phyloP scores from a whole-genome alignment of 306 rosid species.

The Phaseolus lunatus region DNA sequence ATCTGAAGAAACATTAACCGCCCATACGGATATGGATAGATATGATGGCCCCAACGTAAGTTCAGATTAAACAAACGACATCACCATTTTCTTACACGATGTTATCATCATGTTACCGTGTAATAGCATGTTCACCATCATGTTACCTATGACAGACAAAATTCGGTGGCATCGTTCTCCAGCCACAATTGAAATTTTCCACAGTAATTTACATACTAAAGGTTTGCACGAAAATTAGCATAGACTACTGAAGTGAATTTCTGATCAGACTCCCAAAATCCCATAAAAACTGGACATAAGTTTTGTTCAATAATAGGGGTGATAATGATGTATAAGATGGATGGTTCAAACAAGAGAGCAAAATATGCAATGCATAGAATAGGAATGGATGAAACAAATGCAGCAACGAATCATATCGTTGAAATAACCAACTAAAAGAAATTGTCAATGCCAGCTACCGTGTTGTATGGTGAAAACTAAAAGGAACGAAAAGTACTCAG shows the following conservation, averaged over 20 bases:
- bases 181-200: background rate
- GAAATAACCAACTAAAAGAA: conserved; percentile 14
- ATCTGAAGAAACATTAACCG: conserved; percentile 30
- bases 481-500: conserved; percentile 3
- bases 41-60: background rate
- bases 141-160: too few relatives aligned
- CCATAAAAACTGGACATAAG: background rate
- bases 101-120: too few relatives aligned
- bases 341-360: background rate
- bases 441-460: background rate
- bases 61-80: conserved; percentile 34
- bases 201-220: background rate
- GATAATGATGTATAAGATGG: background rate
- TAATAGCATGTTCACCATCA: background rate
- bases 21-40: background rate
- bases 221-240: background rate
- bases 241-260: background rate
- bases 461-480: background rate
- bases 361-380: background rate
- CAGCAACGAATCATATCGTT: background rate
- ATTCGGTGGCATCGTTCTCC: background rate
- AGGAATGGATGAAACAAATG: background rate
- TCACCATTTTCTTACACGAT: background rate
- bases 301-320: background rate
- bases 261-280: background rate